These are phyloP conservation scores for Forsythia suspensa DNA, from an alignment of 257 asterid species.

Conservation along the genomic window DNA sequence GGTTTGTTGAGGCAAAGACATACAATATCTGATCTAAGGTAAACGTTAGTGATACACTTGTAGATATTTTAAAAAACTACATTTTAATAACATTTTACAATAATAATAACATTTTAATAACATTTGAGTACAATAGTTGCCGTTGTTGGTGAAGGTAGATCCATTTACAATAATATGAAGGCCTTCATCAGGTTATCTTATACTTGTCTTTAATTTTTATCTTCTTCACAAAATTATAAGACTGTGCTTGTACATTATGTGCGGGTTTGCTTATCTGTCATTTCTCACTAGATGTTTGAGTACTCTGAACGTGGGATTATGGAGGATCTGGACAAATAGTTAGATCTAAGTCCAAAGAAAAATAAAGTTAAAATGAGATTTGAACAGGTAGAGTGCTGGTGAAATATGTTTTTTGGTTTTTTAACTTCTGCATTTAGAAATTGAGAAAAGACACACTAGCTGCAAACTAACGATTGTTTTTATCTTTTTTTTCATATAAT, in stretches of 20 bases:
- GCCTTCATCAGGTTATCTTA: constrained; percentile 84
- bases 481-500: too few species aligned
- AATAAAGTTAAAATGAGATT: background rate
- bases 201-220: constrained; percentile 1
- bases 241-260: background rate
- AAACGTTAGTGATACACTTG: too few species aligned
- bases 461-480: background rate
- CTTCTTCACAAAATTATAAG: background rate
- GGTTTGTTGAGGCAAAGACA: too few species aligned
- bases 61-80: too few species aligned
- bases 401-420: background rate
- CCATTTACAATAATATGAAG: constrained; percentile 87
- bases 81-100: too few species aligned
- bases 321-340: background rate
- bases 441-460: background rate
- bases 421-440: background rate
- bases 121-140: constrained; percentile 92
- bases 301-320: background rate
- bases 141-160: constrained; percentile 98
- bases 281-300: background rate
- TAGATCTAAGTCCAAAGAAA: background rate
- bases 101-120: too few species aligned
- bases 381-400: background rate
- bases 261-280: background rate
- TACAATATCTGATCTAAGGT: too few species aligned